phyloP scores from a whole-genome alignment of 73 alveolate genomes.

The Paramecium pentaurelia region DNA sequence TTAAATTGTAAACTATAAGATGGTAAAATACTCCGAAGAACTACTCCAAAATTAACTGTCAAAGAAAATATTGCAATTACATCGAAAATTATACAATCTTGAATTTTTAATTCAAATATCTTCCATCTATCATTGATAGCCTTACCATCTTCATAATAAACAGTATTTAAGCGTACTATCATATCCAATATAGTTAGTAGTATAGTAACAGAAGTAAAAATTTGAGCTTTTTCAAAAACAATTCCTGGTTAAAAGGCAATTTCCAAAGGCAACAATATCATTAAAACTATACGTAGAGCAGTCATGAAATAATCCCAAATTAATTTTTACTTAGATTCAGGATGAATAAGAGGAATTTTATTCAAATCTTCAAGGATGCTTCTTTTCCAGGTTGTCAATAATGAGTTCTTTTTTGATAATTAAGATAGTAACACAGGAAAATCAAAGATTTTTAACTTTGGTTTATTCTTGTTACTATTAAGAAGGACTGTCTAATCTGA shows the following conservation, averaged over 20 bases:
- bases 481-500: not conserved
- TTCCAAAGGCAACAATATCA: not conserved
- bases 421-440: not conserved
- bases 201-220: not conserved
- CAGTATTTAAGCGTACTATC: not conserved
- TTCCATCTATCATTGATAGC: constrained; percentile 33
- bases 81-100: not conserved
- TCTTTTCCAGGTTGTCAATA: not conserved
- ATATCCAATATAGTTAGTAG: not conserved
- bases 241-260: not conserved
- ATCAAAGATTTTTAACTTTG: constrained; percentile 15
- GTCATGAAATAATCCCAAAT: constrained; percentile 13
- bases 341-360: constrained; percentile 8
- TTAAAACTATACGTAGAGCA: not conserved
- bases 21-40: not conserved
- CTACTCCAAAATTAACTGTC: not conserved
- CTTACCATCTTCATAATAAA: constrained; percentile 18
- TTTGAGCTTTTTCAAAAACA: not conserved
- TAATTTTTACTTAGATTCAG: not conserved
- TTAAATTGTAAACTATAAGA: not conserved
- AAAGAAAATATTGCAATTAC: not conserved
- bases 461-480: not conserved
- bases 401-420: not conserved
- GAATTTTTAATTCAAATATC: not conserved
- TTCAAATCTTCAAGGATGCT: not conserved